Evolutionary conservation across 495 filamentous ascomycete genomes (phyloP), one percentile per base, ranked within the genome.

Genomic region (Extremus antarcticus): DNA sequence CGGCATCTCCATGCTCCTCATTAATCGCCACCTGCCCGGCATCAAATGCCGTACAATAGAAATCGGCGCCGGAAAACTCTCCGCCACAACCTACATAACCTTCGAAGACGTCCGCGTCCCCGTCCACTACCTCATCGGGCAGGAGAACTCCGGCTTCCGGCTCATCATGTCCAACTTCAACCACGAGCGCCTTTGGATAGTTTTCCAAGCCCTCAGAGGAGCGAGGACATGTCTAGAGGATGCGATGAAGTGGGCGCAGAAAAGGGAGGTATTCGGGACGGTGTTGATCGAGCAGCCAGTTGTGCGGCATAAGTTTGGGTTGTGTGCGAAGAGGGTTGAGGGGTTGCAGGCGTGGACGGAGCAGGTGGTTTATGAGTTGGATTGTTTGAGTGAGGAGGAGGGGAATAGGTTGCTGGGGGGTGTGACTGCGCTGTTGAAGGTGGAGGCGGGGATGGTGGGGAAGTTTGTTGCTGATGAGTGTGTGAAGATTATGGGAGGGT

Each of bases 161-260:
- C 51, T 63, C 24, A 65, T 60, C 9, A 65, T 65, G 63, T 54
- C 58, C 23, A 63, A 63, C 49, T 65, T 65, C 51, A 65, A 65
- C 57, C 63, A 65, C 48, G 63, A 65, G 51, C 25, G 62, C 17
- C 47, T 64, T 13, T 60, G 61, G 58, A 45, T 45, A 3, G 41
- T 45, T 17, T 17, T 45, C 41, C 41, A 45, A 21, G 15, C 16
- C 7, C 15, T 61, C 15, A 43, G 61, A 0, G 57, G 57, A 3
- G 58, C 56, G 35, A 35, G 61, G 19, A 56, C 45, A 9, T 55
- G 49, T 13, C 52, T 58, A 15, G 54, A 60, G 23, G 61, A 64
- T 45, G 52, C 48, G 15, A 21, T 45, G 16, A 45, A 45, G 17
- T 63, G 53, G 54, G 63, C 61, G 16, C 47, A 54, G n/a, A 65